Evolutionary conservation across 768 basidiomycete genomes (phyloP).

Genomic region (Naganishia friedmannii): DNA sequence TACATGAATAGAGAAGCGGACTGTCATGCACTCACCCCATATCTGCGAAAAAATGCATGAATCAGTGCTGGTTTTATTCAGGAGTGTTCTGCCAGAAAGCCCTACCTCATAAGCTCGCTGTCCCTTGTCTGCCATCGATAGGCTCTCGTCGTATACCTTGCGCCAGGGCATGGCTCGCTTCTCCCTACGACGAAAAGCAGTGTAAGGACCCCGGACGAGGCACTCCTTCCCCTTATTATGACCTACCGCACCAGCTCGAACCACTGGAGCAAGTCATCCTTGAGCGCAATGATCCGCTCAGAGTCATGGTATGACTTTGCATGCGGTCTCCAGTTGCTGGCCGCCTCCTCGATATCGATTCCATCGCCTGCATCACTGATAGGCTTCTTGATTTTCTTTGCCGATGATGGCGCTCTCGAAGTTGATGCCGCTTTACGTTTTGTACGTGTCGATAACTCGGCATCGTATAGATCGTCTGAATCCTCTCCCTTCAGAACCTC

Average conservation of each 20-base stretch:
- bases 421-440: neutral
- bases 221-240: neutral
- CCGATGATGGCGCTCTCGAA: neutral
- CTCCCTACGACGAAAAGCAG: conserved; percentile 43
- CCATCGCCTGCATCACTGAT: neutral
- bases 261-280: conserved; percentile 58
- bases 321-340: conserved; percentile 16
- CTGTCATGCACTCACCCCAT: neutral
- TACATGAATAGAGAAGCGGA: neutral
- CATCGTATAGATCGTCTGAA: neutral
- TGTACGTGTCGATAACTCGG: neutral
- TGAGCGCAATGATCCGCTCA: conserved; percentile 31
- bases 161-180: conserved; percentile 89
- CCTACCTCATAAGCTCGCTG: conserved; percentile 89
- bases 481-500: conserved; percentile 1
- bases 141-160: conserved; percentile 58
- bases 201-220: neutral
- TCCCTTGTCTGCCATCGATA: conserved; percentile 62
- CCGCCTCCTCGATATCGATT: conserved; percentile 4
- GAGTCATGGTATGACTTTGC: conserved; percentile 36
- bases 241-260: conserved; percentile 63
- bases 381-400: neutral
- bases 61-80: neutral
- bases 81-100: neutral
- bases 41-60: neutral